Percentiles rank a stretch among this genome's conserved stretches.
Evolutionary conservation across 1,284 basidiomycete genomes (phyloP).

Genomic region (Ceratobasidium sp.): DNA sequence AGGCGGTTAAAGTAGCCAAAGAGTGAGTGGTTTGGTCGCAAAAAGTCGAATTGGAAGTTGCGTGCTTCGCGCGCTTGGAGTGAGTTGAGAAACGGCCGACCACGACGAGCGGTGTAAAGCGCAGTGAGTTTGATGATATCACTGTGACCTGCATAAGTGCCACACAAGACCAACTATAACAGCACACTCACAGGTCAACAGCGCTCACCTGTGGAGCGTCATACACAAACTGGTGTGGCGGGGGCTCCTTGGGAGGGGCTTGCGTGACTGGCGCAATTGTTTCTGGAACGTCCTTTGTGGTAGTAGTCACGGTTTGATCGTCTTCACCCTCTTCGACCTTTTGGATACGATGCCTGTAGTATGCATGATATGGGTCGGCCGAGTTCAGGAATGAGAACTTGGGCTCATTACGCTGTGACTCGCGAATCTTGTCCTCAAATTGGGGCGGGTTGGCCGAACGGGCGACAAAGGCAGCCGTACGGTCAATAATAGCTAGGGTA

Average conservation of each 20-base stretch:
- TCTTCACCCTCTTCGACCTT: constrained; percentile 78
- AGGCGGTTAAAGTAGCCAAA: constrained; percentile 97
- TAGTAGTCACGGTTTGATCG: constrained; percentile 65
- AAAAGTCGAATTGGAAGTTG: constrained; percentile 98
- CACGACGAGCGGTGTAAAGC: constrained; percentile 93
- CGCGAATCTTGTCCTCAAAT: constrained; percentile 95
- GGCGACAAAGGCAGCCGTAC: constrained; percentile 94
- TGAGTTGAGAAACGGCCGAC: constrained; percentile 85
- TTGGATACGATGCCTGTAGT: constrained; percentile 91
- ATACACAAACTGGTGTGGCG: constrained; percentile 83
- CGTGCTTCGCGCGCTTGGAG: constrained; percentile 90
- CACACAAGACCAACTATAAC: constrained; percentile 46
- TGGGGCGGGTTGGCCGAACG: constrained; percentile 87
- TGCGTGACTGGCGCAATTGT: constrained; percentile 40
- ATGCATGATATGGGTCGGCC: constrained; percentile 95
- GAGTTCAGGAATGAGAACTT: constrained; percentile 97
- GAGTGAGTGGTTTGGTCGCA: constrained; percentile 93
- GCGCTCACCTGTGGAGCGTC: constrained; percentile 90
- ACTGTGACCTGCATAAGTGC: constrained; percentile 57
- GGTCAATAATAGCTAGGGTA: constrained; percentile 88
- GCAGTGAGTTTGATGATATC: constrained; percentile 95
- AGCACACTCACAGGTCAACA: constrained; percentile 81
- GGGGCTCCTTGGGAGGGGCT: constrained; percentile 73
- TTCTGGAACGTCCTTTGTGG: constrained; percentile 56
- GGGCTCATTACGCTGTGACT: constrained; percentile 92